Percentiles rank a stretch among this genome's conserved stretches.
phyloP scores from a whole-genome alignment of 176 grass and related monocot genomes.

The Cenchrus americanus region DNA sequence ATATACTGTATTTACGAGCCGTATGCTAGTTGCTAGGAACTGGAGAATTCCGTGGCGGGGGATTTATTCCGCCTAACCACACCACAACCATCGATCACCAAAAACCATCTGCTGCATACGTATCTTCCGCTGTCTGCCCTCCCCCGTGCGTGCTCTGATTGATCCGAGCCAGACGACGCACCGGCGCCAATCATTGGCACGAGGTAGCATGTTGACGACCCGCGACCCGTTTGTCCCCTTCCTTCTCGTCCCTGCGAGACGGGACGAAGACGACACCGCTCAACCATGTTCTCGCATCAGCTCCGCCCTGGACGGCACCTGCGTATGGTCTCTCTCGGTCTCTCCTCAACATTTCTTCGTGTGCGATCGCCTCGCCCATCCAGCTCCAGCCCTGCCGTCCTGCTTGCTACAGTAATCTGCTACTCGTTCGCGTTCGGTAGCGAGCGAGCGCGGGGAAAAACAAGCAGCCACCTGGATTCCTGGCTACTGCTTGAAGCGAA shows the following conservation, averaged over 20 bases:
- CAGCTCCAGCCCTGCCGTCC: too few relatives aligned
- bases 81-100: too few relatives aligned
- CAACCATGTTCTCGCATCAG: neutral
- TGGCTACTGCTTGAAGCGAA: constrained; percentile 55
- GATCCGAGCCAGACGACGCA: neutral
- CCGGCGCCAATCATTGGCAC: neutral
- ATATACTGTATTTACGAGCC: too few relatives aligned
- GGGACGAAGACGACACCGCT: neutral
- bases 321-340: too few relatives aligned
- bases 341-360: too few relatives aligned
- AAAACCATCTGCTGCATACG: neutral
- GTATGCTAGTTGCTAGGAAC: too few relatives aligned
- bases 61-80: too few relatives aligned
- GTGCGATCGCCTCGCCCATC: too few relatives aligned
- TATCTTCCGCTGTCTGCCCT: neutral
- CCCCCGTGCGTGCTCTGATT: neutral
- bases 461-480: neutral
- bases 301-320: neutral
- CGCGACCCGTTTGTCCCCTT: neutral
- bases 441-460: neutral
- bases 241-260: neutral
- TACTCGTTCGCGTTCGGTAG: neutral
- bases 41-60: too few relatives aligned
- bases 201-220: constrained; percentile 24
- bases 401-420: too few relatives aligned